phyloP scores from a whole-genome alignment of 2,329 filamentous ascomycete species.

The Chaetomiaceae sp. region DNA sequence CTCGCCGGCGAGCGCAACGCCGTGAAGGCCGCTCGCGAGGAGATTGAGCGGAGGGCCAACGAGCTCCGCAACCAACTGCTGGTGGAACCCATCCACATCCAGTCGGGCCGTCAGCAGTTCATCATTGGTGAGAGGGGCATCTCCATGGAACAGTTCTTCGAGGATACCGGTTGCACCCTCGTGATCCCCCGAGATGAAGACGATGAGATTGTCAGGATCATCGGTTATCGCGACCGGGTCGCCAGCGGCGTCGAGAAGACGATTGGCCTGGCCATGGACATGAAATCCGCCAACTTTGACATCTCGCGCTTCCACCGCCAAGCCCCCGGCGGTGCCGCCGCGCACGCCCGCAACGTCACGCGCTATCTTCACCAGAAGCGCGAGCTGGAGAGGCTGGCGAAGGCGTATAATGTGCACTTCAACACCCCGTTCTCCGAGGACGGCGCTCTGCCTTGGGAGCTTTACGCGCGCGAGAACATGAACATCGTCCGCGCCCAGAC shows the following conservation, averaged over 20 bases:
- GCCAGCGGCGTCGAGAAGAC: constrained; percentile 73
- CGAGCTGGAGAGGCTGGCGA: constrained; percentile 79
- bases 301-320: constrained; percentile 73
- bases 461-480: constrained; percentile 83
- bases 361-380: constrained; percentile 79
- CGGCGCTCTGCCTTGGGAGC: constrained; percentile 74
- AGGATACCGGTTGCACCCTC: constrained; percentile 85
- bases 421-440: constrained; percentile 69
- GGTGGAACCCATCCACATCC: constrained; percentile 74
- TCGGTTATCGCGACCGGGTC: constrained; percentile 72
- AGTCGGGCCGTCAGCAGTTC: constrained; percentile 87
- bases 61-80: constrained; percentile 72
- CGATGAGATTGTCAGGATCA: constrained; percentile 77
- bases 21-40: constrained; percentile 72
- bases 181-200: constrained; percentile 74
- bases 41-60: constrained; percentile 74
- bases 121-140: constrained; percentile 82
- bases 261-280: constrained; percentile 81
- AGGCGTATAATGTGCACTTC: constrained; percentile 77
- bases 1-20: constrained; percentile 81
- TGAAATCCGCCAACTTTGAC: constrained; percentile 81
- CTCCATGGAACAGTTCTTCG: constrained; percentile 79
- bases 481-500: constrained; percentile 71
- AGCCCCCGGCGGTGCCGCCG: constrained; percentile 65
- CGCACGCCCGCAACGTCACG: constrained; percentile 80